Evolutionary conservation across 345 rosid genomes (phyloP).

Genomic region (Dovyalis caffra): DNA sequence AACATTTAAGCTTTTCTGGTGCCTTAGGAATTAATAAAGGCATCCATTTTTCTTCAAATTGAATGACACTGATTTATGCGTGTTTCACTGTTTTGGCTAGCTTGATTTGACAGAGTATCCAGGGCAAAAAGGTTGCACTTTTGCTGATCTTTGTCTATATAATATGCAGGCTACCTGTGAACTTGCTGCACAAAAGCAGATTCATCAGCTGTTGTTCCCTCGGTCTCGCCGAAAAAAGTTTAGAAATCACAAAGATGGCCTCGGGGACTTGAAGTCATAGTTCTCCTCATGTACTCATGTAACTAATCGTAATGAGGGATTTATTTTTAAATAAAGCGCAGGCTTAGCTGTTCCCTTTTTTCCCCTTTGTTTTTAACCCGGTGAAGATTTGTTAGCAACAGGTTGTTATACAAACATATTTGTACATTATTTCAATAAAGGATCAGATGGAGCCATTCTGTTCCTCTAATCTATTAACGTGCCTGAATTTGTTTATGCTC

Average conservation of each 20-base stretch:
- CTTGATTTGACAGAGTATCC: neutral
- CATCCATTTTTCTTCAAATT: neutral
- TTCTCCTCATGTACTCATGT: conserved; percentile 10
- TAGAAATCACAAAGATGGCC: conserved; percentile 42
- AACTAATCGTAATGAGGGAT: neutral
- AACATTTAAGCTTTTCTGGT: neutral
- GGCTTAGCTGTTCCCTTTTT: neutral
- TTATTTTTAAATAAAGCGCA: neutral
- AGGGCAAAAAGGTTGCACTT: neutral
- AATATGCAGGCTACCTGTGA: conserved; percentile 63
- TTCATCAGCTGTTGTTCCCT: conserved; percentile 75
- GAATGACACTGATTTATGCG: neutral
- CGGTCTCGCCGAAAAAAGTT: conserved; percentile 76
- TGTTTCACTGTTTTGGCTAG: no score
- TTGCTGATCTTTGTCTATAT: neutral
- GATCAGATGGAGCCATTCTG: neutral
- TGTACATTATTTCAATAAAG: neutral
- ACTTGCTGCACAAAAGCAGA: conserved; percentile 82
- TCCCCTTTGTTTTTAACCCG: neutral
- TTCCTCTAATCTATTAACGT: neutral
- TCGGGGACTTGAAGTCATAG: conserved; percentile 25
- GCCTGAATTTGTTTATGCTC: neutral
- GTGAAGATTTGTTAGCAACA: neutral
- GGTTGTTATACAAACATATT: neutral
- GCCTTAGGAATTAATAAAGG: neutral